Evolutionary conservation across 192 early-diverging fungal genomes (phyloP).

Genomic region (Neocallimastix lanati): DNA sequence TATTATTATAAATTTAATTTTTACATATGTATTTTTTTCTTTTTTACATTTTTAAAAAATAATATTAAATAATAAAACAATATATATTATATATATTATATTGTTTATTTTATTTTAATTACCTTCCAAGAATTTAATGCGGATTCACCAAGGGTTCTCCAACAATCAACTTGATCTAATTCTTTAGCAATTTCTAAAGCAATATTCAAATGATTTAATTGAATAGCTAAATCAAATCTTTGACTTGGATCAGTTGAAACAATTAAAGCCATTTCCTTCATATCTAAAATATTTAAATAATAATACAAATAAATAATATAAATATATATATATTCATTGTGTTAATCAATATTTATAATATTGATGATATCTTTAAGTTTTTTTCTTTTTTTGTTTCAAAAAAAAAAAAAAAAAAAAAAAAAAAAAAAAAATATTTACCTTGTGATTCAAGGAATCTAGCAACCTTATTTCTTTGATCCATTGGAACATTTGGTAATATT

Average conservation of each 20-base stretch:
- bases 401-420: too few species aligned
- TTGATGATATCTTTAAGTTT: too few species aligned
- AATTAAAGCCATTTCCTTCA: constrained; percentile 79
- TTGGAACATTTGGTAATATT: constrained; percentile 68
- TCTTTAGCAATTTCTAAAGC: constrained; percentile 75
- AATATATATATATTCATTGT: too few species aligned
- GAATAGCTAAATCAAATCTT: constrained; percentile 84
- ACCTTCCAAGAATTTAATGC: constrained; percentile 77
- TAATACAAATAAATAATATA: too few species aligned
- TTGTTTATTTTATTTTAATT: background rate
- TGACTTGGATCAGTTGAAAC: constrained; percentile 94
- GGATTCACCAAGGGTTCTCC: constrained; percentile 79
- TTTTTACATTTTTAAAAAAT: too few species aligned
- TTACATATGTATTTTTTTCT: too few species aligned
- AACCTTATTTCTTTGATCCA: constrained; percentile 73
- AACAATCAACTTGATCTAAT: constrained; percentile 71
- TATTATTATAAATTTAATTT: background rate
- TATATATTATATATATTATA: too few species aligned
- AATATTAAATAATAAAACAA: too few species aligned
- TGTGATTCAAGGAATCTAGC: constrained; percentile 92
- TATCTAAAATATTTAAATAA: constrained; percentile 19
- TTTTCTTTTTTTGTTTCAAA: too few species aligned
- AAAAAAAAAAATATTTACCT: too few species aligned
- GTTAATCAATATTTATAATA: too few species aligned
- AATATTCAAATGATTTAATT: constrained; percentile 60